phyloP scores from a whole-genome alignment of 78 protist species.

The Isochrysis galbana region DNA sequence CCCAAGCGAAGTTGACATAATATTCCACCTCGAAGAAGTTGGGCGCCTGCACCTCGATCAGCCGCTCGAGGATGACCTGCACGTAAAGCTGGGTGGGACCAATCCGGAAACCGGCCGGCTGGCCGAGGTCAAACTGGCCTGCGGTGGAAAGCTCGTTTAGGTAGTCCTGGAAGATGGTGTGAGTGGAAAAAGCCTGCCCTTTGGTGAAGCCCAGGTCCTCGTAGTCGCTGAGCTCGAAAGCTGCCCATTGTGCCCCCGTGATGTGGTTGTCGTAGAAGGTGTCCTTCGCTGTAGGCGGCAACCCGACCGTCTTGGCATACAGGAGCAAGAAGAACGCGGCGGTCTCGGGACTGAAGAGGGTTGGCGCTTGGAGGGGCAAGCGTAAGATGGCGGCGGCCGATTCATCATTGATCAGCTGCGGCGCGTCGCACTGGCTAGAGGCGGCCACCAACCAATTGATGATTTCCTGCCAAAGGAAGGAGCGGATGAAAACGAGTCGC shows the following conservation, averaged over 20 bases:
- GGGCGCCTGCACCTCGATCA: not conserved
- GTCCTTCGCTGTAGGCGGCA: not conserved
- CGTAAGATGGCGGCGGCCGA: not conserved
- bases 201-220: not conserved
- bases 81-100: not conserved
- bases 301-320: not conserved
- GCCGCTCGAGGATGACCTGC: not conserved
- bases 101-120: not conserved
- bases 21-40: not conserved
- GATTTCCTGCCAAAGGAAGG: not conserved
- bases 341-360: not conserved
- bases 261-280: not conserved
- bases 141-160: not conserved
- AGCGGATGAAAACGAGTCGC: not conserved
- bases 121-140: not conserved
- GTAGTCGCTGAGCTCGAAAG: not conserved
- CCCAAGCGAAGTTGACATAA: not conserved
- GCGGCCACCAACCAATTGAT: not conserved
- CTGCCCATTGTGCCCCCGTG: not conserved
- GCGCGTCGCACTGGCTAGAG: not conserved
- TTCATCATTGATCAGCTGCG: not conserved
- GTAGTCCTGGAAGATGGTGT: not conserved
- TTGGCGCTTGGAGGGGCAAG: not conserved
- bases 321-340: not conserved
- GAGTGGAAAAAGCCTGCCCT: not conserved